A percentile compares a stretch with the other conserved stretches of the same genome.
These are phyloP conservation scores for Hyphopichia homilentoma DNA, from an alignment of 805 yeast species.

Conservation along the genomic window DNA sequence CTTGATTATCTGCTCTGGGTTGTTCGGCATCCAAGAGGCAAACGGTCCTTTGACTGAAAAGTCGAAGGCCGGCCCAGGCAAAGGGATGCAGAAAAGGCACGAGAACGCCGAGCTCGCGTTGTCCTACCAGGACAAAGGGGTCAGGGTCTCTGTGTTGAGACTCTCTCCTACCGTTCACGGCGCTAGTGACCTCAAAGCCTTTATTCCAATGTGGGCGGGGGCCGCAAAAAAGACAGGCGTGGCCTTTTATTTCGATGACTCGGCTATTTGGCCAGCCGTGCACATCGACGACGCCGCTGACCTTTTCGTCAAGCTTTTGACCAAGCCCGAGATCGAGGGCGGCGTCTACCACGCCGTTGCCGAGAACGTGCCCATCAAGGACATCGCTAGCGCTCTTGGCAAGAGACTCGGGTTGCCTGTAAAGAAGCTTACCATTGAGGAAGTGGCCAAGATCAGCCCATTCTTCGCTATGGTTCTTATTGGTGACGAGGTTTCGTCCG, in stretches of 20 bases:
- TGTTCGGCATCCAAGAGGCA: neutral
- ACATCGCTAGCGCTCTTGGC: conserved; percentile 22
- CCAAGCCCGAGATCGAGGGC: conserved; percentile 7
- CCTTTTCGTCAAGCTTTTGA: conserved; percentile 12
- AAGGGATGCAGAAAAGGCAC: neutral
- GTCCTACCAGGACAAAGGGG: conserved; percentile 10
- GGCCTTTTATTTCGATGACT: conserved; percentile 33
- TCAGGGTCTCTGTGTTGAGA: conserved; percentile 20
- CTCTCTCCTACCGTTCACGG: conserved; percentile 34
- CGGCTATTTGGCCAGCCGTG: conserved; percentile 24
- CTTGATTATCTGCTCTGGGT: conserved; percentile 10
- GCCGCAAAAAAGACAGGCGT: conserved; percentile 27
- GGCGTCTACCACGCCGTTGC: conserved; percentile 7
- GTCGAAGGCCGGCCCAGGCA: neutral
- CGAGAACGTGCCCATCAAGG: conserved; percentile 17
- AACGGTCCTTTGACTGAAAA: neutral
- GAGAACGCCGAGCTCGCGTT: neutral
- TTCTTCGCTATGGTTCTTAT: too few species aligned
- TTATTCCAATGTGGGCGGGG: conserved; percentile 15
- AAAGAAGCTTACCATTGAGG: conserved; percentile 2
- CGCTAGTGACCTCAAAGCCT: conserved; percentile 18
- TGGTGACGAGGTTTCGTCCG: too few species aligned
- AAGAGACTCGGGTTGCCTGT: conserved; percentile 10
- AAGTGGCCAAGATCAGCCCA: too few species aligned
- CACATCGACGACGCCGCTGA: conserved; percentile 28